A percentile compares a stretch with the other conserved stretches of the same genome.
phyloP scores from a whole-genome alignment of 2,329 filamentous ascomycete genomes.

The Diaporthe caulivora region DNA sequence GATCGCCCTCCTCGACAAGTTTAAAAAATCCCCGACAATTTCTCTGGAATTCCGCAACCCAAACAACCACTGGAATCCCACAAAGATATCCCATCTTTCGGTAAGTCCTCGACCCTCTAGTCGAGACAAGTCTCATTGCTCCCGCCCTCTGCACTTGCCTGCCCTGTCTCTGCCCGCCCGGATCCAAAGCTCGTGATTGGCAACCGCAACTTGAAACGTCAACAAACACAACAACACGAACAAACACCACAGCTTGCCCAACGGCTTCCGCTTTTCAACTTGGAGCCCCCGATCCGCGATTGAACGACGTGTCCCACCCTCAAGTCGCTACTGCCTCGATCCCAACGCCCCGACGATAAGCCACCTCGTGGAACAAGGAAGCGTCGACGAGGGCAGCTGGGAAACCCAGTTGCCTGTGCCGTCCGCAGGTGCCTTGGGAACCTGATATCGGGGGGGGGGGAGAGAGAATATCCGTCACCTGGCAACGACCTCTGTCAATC shows the following conservation, averaged over 20 bases:
- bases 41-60: conserved; percentile 37
- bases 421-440: not conserved
- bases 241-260: not conserved
- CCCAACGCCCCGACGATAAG: not conserved
- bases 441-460: not conserved
- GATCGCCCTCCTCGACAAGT: conserved; percentile 27
- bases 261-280: not conserved
- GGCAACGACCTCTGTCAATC: not conserved
- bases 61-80: conserved; percentile 36
- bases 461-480: not conserved
- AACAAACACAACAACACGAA: conserved; percentile 15
- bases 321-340: not conserved
- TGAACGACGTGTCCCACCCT: not conserved
- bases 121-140: conserved; percentile 16
- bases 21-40: conserved; percentile 22
- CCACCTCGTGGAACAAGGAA: conserved; percentile 6
- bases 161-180: not conserved
- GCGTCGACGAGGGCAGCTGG: not conserved
- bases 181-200: conserved; percentile 8
- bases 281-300: not conserved
- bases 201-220: conserved; percentile 15
- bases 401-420: not conserved
- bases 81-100: conserved; percentile 27
- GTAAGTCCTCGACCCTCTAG: conserved; percentile 33
- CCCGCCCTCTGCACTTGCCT: conserved; percentile 23